Evolutionary conservation across 2,329 filamentous ascomycete species (phyloP).

Genomic region (Rugonectria rugulosa): DNA sequence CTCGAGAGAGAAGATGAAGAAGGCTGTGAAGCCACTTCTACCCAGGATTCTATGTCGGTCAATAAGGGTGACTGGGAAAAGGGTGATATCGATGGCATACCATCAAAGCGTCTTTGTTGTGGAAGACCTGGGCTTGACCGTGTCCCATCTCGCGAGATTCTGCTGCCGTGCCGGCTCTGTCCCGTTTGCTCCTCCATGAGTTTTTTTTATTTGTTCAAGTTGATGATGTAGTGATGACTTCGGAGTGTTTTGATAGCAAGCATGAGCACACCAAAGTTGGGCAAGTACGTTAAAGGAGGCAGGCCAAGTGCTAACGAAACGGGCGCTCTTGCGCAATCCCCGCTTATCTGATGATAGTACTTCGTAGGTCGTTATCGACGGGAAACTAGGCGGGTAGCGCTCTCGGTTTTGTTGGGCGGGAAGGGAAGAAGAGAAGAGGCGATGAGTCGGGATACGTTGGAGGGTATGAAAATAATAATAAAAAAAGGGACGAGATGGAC

Average conservation of each 20-base stretch:
- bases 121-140: conserved; percentile 43
- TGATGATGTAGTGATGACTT: conserved; percentile 6
- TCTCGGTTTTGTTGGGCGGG: conserved; percentile 22
- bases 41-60: conserved; percentile 81
- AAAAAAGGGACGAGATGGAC: conserved; percentile 2
- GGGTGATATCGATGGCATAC: conserved; percentile 35
- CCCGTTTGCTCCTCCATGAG: conserved; percentile 41
- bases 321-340: conserved; percentile 27
- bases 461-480: conserved; percentile 8
- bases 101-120: conserved; percentile 47
- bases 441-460: conserved; percentile 1
- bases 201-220: conserved; percentile 13
- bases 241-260: conserved; percentile 5
- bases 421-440: too few species aligned
- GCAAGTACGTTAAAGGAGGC: too few species aligned
- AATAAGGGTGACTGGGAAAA: conserved; percentile 14
- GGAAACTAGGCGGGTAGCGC: conserved; percentile 13
- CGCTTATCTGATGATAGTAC: conserved; percentile 31
- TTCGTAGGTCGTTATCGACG: too few species aligned
- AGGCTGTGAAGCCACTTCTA: conserved; percentile 90
- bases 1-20: conserved; percentile 93
- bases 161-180: conserved; percentile 37
- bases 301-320: conserved; percentile 21
- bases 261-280: neutral
- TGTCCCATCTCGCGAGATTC: conserved; percentile 35